Conservation (phyloP, 768 basidiomycete species). For the Lentinula boryana region DNA sequence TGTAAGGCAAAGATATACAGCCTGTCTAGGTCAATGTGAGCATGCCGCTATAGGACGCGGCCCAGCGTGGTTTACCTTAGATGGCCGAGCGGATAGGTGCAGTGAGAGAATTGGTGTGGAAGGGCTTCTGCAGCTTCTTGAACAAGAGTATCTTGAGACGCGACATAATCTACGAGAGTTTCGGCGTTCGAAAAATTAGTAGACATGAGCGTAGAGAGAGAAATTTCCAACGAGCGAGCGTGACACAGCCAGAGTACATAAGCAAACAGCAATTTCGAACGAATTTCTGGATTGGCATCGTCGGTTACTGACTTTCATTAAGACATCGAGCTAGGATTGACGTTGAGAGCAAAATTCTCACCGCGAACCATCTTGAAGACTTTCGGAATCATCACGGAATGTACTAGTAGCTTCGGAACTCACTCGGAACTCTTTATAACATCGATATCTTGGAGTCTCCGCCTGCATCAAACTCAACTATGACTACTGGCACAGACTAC, state of each 20-base stretch:
- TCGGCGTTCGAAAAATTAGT: not conserved
- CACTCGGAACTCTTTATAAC: constrained; percentile 7
- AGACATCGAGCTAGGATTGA: too few relatives aligned
- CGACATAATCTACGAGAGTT: constrained; percentile 39
- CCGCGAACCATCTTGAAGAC: too few relatives aligned
- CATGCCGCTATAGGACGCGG: constrained; percentile 1
- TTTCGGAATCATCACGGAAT: not conserved
- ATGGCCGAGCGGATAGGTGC: constrained; percentile 54
- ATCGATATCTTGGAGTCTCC: not conserved
- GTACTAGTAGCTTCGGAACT: constrained; percentile 8
- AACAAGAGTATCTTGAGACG: constrained; percentile 43
- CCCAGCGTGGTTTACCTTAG: constrained; percentile 32
- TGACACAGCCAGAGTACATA: too few relatives aligned
- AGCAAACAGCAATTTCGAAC: too few relatives aligned
- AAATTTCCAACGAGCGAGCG: constrained; percentile 1
- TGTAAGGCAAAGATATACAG: constrained; percentile 76
- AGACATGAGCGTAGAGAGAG: constrained; percentile 5
- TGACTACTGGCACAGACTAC: constrained; percentile 8
- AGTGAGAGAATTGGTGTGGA: constrained; percentile 60
- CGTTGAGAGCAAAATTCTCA: too few relatives aligned
- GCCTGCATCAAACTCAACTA: not conserved
- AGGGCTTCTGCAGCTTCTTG: constrained; percentile 53
- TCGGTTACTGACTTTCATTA: too few relatives aligned
- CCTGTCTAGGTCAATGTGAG: constrained; percentile 43
- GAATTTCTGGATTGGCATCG: too few relatives aligned